phyloP scores from a whole-genome alignment of 2,329 filamentous ascomycete genomes.

The Verticillium alfalfae region DNA sequence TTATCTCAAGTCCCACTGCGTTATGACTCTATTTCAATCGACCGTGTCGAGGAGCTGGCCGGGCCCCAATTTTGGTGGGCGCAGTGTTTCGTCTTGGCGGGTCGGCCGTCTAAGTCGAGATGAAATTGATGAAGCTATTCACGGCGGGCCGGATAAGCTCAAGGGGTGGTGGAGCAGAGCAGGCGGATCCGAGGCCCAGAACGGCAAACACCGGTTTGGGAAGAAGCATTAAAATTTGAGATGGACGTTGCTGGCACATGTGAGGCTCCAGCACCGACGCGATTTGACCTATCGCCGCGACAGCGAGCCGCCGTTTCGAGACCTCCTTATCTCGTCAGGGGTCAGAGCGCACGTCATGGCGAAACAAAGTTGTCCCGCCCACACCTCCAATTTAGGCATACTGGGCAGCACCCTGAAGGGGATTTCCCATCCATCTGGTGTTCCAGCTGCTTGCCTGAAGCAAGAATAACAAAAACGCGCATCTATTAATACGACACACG shows the following conservation, averaged over 20 bases:
- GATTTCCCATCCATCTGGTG: not conserved
- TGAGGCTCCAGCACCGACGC: not conserved
- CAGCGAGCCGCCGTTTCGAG: not conserved
- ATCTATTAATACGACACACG: not conserved
- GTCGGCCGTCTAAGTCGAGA: not conserved
- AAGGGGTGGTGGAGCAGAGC: not conserved
- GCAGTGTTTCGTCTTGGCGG: not conserved
- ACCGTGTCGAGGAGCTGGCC: not conserved
- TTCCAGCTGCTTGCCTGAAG: not conserved
- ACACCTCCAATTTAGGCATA: not conserved
- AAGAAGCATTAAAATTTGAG: not conserved
- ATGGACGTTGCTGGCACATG: not conserved
- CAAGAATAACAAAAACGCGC: not conserved
- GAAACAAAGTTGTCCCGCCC: not conserved
- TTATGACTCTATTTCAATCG: not conserved
- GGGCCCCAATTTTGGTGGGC: not conserved
- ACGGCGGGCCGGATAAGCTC: not conserved
- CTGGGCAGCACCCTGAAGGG: not conserved
- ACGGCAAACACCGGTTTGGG: not conserved
- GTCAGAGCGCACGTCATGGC: not conserved
- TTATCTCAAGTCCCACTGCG: not conserved
- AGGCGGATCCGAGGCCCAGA: not conserved
- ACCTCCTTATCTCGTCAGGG: not conserved
- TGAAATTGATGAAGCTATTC: not conserved
- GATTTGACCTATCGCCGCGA: not conserved